Evolutionary conservation across 495 filamentous ascomycete species (phyloP).

Genomic region (Penicillium macrosclerotiorum): DNA sequence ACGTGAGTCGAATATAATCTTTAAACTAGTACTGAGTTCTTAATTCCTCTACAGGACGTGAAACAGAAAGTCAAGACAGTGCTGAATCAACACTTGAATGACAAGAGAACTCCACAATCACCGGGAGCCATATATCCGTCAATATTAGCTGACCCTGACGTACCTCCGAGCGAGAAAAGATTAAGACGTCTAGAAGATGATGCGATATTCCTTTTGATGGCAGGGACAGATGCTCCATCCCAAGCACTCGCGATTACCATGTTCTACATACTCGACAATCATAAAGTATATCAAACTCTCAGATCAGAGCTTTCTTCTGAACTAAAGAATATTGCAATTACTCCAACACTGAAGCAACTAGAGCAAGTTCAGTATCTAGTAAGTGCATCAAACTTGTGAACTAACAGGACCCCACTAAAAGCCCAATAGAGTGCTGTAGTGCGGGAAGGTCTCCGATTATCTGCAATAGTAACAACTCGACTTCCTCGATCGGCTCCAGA

Average conservation of each 20-base stretch:
- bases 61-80: too few relatives aligned
- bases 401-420: not conserved
- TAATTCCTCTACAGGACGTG: too few relatives aligned
- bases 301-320: slow-evolving; percentile 23
- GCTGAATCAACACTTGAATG: too few relatives aligned
- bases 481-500: slow-evolving; percentile 40
- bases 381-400: not conserved
- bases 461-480: slow-evolving; percentile 33
- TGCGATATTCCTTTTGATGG: slow-evolving; percentile 33
- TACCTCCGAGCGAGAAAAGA: slow-evolving; percentile 28
- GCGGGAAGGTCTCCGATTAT: slow-evolving; percentile 55
- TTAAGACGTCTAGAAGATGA: slow-evolving; percentile 34
- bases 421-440: slow-evolving; percentile 46
- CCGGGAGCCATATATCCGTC: slow-evolving; percentile 13
- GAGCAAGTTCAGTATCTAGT: slow-evolving; percentile 39
- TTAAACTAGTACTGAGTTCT: too few relatives aligned
- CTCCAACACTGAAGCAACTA: slow-evolving; percentile 15
- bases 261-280: slow-evolving; percentile 26
- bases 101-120: too few relatives aligned
- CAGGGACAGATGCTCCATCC: slow-evolving; percentile 30
- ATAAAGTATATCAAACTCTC: slow-evolving; percentile 15
- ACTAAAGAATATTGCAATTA: slow-evolving; percentile 6
- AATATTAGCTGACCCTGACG: slow-evolving; percentile 7
- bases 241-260: slow-evolving; percentile 23
- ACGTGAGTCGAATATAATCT: slow-evolving; percentile 2